Evolutionary conservation across 495 filamentous ascomycete species (phyloP).

Genomic region (Penicillium malachiteum): DNA sequence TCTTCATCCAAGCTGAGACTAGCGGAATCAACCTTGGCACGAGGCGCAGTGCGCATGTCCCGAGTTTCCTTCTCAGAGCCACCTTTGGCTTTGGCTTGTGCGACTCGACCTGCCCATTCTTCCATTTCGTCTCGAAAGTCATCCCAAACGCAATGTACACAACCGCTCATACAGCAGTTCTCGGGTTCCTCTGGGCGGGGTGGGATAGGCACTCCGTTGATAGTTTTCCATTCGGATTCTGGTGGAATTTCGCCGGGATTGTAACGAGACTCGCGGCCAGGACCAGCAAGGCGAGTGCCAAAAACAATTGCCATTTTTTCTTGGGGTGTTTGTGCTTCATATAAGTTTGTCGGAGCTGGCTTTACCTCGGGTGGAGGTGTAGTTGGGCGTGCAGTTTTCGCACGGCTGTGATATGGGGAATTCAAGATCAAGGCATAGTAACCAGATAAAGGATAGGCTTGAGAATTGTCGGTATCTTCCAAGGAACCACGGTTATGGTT

Average conservation of each 20-base stretch:
- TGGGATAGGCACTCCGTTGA: conserved; percentile 81
- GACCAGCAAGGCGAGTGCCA: conserved; percentile 69
- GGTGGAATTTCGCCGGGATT: conserved; percentile 47
- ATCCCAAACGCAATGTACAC: conserved; percentile 98
- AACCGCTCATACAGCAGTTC: conserved; percentile 99
- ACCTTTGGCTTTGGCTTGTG: conserved; percentile 50
- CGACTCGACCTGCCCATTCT: conserved; percentile 67
- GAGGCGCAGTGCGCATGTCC: conserved; percentile 34
- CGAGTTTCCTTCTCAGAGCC: conserved; percentile 23
- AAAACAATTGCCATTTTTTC: conserved; percentile 71
- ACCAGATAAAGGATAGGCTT: conserved; percentile 44
- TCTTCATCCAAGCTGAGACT: conserved; percentile 75
- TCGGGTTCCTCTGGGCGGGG: conserved; percentile 87
- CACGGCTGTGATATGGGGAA: conserved; percentile 25
- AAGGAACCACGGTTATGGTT: conserved; percentile 12
- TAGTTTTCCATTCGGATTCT: conserved; percentile 47
- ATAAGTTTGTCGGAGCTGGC: conserved; percentile 25
- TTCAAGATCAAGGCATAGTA: conserved; percentile 41
- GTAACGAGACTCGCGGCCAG: conserved; percentile 61
- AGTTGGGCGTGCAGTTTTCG: conserved; percentile 22
- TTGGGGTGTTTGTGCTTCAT: conserved; percentile 38
- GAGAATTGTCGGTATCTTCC: conserved; percentile 14
- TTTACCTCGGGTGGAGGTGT: conserved; percentile 19
- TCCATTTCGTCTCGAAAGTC: conserved; percentile 86
- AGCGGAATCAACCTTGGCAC: conserved; percentile 39